Conservation (phyloP, 1,139 yeast species). For the Blastobotrys proliferans region DNA sequence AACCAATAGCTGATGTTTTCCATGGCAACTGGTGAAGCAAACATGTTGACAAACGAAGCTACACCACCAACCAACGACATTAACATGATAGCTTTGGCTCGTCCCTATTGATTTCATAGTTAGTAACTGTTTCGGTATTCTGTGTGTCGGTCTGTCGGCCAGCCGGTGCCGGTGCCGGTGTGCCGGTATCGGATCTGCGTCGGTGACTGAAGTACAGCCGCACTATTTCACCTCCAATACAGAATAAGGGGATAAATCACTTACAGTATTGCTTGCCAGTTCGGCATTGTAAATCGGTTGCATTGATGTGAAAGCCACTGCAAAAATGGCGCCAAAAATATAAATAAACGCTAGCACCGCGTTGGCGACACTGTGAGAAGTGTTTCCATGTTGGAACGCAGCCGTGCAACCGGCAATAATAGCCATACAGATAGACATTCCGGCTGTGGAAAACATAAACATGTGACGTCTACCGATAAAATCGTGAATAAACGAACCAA, state of each 20-base stretch:
- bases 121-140: too few relatives aligned
- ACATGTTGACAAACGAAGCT: slow-evolving; percentile 40
- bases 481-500: slow-evolving; percentile 19
- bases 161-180: too few relatives aligned
- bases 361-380: slow-evolving; percentile 13
- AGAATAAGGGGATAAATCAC: too few relatives aligned
- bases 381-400: slow-evolving; percentile 12
- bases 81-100: slow-evolving; percentile 31
- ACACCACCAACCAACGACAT: slow-evolving; percentile 11
- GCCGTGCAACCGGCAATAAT: slow-evolving; percentile 22
- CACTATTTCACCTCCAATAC: too few relatives aligned
- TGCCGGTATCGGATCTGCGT: too few relatives aligned
- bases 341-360: slow-evolving; percentile 21
- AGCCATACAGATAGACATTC: slow-evolving; percentile 19
- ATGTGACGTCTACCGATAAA: slow-evolving; percentile 21
- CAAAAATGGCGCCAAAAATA: slow-evolving; percentile 19
- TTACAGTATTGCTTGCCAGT: slow-evolving; percentile 36
- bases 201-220: too few relatives aligned
- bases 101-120: too few relatives aligned
- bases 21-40: slow-evolving; percentile 55
- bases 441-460: slow-evolving; percentile 15
- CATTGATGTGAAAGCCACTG: slow-evolving; percentile 21
- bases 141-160: too few relatives aligned
- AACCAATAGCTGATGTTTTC: slow-evolving; percentile 54
- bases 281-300: slow-evolving; percentile 36